phyloP scores from a whole-genome alignment of 2,329 filamentous ascomycete genomes.

The Phaeosphaeriaceae sp. region DNA sequence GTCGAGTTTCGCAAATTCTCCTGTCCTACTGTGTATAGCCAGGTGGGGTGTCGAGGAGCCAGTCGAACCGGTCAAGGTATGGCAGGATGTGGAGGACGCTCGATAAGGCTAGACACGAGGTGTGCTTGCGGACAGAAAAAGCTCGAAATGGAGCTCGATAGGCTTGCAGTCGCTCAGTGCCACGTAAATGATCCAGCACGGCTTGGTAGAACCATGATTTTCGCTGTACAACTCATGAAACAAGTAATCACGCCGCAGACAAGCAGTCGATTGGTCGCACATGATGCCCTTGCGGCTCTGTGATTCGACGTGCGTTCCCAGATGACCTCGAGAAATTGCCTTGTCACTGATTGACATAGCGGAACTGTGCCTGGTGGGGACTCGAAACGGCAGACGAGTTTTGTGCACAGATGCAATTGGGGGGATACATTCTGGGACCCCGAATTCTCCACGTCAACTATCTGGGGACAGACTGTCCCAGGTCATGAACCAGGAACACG shows the following conservation, averaged over 20 bases:
- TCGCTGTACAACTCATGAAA: slow-evolving; percentile 52
- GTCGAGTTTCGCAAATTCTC: background rate
- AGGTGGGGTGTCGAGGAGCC: background rate
- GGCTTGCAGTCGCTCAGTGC: slow-evolving; percentile 24
- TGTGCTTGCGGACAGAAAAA: slow-evolving; percentile 11
- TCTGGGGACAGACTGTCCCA: slow-evolving; percentile 32
- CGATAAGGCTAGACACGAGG: slow-evolving; percentile 12
- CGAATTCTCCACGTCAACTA: slow-evolving; percentile 20
- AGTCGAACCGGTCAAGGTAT: background rate
- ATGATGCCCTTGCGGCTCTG: slow-evolving; percentile 43
- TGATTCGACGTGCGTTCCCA: slow-evolving; percentile 42
- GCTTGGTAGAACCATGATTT: slow-evolving; percentile 28
- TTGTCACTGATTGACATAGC: slow-evolving; percentile 41
- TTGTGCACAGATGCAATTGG: slow-evolving; percentile 7
- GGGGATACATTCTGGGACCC: slow-evolving; percentile 25
- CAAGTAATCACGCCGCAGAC: slow-evolving; percentile 44
- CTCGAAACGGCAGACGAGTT: slow-evolving; percentile 18
- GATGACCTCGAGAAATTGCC: slow-evolving; percentile 46
- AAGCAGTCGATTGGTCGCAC: slow-evolving; percentile 40
- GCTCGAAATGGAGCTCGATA: slow-evolving; percentile 16
- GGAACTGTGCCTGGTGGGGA: slow-evolving; percentile 18
- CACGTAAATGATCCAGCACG: slow-evolving; percentile 29
- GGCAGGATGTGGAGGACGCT: slow-evolving; percentile 4
- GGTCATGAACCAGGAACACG: slow-evolving; percentile 10
- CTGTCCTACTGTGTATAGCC: background rate